Percentiles rank a stretch among this genome's conserved stretches.
These are phyloP conservation scores for Trichoderma asperelloides DNA, from an alignment of 495 filamentous ascomycete species.

Conservation along the genomic window DNA sequence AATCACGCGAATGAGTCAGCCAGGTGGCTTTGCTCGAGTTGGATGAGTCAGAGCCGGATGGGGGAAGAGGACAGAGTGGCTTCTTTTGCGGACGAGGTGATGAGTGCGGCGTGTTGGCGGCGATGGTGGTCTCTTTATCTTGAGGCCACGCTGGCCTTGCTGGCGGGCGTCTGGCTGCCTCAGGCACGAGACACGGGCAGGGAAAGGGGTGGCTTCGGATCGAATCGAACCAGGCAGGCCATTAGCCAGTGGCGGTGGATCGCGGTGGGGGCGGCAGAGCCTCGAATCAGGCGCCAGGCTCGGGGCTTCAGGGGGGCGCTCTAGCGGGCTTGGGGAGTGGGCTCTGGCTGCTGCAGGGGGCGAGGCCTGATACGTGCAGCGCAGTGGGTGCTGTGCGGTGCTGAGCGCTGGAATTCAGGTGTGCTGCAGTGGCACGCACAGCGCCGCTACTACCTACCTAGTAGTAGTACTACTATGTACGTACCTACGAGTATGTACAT, in stretches of 20 bases:
- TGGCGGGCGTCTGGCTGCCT: not conserved
- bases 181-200: constrained; percentile 1
- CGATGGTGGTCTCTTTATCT: constrained; percentile 9
- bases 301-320: not conserved
- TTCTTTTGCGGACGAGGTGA: not conserved
- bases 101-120: not conserved
- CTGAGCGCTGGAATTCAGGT: not conserved
- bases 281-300: not conserved
- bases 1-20: constrained; percentile 3
- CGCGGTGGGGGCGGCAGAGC: not conserved
- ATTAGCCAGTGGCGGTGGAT: not conserved
- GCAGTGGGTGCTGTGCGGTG: not conserved
- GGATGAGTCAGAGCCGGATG: not conserved
- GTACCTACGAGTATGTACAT: too few relatives aligned
- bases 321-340: not conserved
- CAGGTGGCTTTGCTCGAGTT: not conserved
- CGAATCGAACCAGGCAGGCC: not conserved
- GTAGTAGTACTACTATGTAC: too few relatives aligned
- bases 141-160: constrained; percentile 8
- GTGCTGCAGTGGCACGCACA: too few relatives aligned
- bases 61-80: constrained; percentile 10
- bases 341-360: not conserved
- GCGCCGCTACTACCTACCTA: too few relatives aligned
- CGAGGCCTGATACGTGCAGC: not conserved
- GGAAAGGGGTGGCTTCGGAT: not conserved